Conservation (phyloP, 2,329 filamentous ascomycete species). For the Diaporthe sp. region DNA sequence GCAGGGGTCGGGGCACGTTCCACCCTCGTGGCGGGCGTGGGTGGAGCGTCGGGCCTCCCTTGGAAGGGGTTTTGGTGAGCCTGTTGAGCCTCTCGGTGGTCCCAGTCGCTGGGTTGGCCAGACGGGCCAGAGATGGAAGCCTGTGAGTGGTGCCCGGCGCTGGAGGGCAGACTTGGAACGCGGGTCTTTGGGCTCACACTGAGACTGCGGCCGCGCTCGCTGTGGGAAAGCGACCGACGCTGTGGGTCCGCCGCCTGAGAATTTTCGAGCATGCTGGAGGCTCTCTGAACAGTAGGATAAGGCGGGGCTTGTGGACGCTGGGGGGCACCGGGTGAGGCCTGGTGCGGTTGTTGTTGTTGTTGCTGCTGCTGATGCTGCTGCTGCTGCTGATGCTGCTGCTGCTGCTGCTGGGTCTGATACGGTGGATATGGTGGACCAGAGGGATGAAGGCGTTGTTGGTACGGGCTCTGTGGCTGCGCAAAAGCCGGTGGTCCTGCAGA, state of each 20-base stretch:
- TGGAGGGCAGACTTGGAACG: constrained; percentile 62
- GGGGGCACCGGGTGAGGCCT: constrained; percentile 39
- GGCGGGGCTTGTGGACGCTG: constrained; percentile 36
- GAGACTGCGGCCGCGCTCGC: constrained; percentile 75
- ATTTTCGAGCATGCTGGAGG: constrained; percentile 56
- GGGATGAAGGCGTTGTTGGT: constrained; percentile 60
- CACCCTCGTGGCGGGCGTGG: constrained; percentile 30
- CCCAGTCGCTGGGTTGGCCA: constrained; percentile 27
- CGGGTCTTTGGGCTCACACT: constrained; percentile 85
- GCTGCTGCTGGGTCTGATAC: constrained; percentile 46
- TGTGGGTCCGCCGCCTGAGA: constrained; percentile 48
- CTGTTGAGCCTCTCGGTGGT: constrained; percentile 39
- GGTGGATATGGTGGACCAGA: constrained; percentile 45
- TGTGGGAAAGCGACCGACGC: constrained; percentile 63
- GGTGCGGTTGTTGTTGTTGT: background rate
- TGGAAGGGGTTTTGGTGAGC: constrained; percentile 33
- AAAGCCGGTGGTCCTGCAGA: constrained; percentile 52
- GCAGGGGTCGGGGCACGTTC: constrained; percentile 51
- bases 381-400: background rate
- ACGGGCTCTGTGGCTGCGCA: constrained; percentile 68
- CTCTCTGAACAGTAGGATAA: constrained; percentile 52
- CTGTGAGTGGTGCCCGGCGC: constrained; percentile 46
- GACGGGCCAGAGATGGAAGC: constrained; percentile 36
- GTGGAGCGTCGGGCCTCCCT: constrained; percentile 40
- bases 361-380: constrained; percentile 16